phyloP scores from a whole-genome alignment of 345 rosid species.

The Noccaea caerulescens region DNA sequence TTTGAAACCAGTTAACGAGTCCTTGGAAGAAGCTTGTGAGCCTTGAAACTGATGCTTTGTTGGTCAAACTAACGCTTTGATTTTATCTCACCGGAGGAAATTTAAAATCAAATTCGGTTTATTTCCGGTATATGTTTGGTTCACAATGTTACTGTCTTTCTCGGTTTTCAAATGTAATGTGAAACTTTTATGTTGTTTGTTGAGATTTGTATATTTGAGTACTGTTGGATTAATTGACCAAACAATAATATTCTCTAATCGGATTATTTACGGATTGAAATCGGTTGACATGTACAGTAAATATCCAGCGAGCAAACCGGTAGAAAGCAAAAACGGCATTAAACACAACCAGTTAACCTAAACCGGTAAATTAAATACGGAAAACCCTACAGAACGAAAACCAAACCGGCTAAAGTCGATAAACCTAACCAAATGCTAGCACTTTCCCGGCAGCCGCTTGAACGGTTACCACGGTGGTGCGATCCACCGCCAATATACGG shows the following conservation, averaged over 20 bases:
- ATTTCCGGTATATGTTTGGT: constrained; percentile 36
- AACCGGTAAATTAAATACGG: constrained; percentile 18
- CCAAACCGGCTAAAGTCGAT: constrained; percentile 33
- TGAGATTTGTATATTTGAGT: constrained; percentile 29
- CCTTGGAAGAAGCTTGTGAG: constrained; percentile 47
- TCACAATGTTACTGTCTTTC: constrained; percentile 36
- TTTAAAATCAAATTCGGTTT: constrained; percentile 31
- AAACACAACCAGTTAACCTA: constrained; percentile 7
- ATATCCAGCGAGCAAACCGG: constrained; percentile 22
- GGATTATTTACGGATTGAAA: not conserved
- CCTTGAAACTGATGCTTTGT: constrained; percentile 40
- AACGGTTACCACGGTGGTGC: constrained; percentile 33
- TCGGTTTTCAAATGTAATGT: constrained; percentile 30
- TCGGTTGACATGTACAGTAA: too few species aligned
- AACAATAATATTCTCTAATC: not conserved
- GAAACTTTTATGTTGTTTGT: constrained; percentile 34
- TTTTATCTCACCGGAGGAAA: constrained; percentile 26
- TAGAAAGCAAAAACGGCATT: constrained; percentile 25
- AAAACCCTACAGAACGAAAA: constrained; percentile 23
- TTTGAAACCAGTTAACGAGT: constrained; percentile 49
- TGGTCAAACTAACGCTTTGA: constrained; percentile 33
- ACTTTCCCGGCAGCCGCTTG: constrained; percentile 31
- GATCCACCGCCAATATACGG: constrained; percentile 30
- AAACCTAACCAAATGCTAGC: constrained; percentile 25
- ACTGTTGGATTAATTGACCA: not conserved